A percentile compares a stretch with the other conserved stretches of the same genome.
Evolutionary conservation across 495 filamentous ascomycete species (phyloP).

Genomic region (Penicillium paxilli): DNA sequence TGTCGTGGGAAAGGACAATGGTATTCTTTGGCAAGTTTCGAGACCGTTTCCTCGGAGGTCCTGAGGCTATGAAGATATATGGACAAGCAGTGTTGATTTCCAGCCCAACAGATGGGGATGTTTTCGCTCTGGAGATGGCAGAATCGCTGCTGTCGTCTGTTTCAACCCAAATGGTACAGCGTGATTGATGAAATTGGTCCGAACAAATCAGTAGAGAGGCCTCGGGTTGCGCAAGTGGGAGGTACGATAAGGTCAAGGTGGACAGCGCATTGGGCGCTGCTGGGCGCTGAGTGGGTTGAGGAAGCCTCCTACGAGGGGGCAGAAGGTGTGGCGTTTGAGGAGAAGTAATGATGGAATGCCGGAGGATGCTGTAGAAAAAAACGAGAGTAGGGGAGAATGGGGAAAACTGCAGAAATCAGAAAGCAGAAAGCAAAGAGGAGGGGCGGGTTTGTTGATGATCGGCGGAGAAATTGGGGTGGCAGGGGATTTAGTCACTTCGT

Average conservation of each 20-base stretch:
- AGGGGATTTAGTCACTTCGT: constrained; percentile 22
- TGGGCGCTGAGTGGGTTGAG: constrained; percentile 10
- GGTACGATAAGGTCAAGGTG: constrained; percentile 15
- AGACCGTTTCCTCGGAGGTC: not conserved
- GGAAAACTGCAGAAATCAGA: not conserved
- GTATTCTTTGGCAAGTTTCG: not conserved
- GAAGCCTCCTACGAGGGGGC: not conserved
- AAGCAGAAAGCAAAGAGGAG: no score
- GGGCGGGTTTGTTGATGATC: constrained; percentile 18
- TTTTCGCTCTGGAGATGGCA: not conserved
- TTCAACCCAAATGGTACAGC: not conserved
- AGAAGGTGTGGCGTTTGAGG: not conserved
- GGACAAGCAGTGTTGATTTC: not conserved
- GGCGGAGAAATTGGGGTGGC: constrained; percentile 30
- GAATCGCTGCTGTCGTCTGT: not conserved
- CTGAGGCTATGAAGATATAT: constrained; percentile 1
- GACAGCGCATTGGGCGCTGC: constrained; percentile 32
- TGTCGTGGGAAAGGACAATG: not conserved
- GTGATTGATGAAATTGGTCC: not conserved
- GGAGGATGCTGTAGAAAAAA: constrained; percentile 1
- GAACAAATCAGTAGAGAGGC: constrained; percentile 2
- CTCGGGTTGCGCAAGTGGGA: constrained; percentile 4
- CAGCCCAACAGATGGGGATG: constrained; percentile 3
- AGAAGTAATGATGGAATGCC: not conserved
- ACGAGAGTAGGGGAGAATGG: not conserved